Evolutionary conservation across 2,329 filamentous ascomycete genomes (phyloP), one percentile per base, ranked within the genome.

Genomic region (Chaetoscypha palmicola): DNA sequence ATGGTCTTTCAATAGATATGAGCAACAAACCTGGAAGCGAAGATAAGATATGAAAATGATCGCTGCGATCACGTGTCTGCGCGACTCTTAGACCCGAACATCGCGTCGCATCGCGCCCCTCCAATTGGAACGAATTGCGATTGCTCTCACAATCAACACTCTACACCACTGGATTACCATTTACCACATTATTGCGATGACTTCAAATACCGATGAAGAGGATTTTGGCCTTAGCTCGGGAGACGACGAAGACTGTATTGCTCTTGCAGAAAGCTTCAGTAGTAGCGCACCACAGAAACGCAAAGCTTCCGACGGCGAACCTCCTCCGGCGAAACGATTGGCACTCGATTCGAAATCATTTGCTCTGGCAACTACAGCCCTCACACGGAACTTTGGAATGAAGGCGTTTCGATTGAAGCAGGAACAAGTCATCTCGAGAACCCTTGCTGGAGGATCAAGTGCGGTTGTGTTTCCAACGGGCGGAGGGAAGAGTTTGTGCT

Each of bases 391-490:
- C n/a, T 73, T 72, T 51, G 65, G 64, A 0, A 57, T 71, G 9
- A 34, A 60, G 4, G 52, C 51, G 0, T 74, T 73, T 47, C 62
- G 66, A 33, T 56, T 71, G 12, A 66, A 70, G 53, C 71, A 73
- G 45, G 66, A 69, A 43, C 57, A 61, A 9, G 70, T 64, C 1
- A 70, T 72, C 45, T 57, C 62, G 3, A 58, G 64, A 20, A 51
- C 72, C 3, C 57, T 73, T 2, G 56, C 59, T 41, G 70, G 70
- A 8, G 62, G 59, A 2, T 71, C 65, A 53, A 64, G 68, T 3
- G 60, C 62, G 2, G 64, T 70, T 1, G 61, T 71, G 1, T 70
- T 66, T 38, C 66, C 66, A 5, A 68, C 66, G 10, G 65, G 64
- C 9, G 65, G 65, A 12, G 66, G 66, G 16, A 69, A 69, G 51